A percentile compares a stretch with the other conserved stretches of the same genome.
Conservation (phyloP, 202 grass and related monocot species). For the Setaria italica region DNA sequence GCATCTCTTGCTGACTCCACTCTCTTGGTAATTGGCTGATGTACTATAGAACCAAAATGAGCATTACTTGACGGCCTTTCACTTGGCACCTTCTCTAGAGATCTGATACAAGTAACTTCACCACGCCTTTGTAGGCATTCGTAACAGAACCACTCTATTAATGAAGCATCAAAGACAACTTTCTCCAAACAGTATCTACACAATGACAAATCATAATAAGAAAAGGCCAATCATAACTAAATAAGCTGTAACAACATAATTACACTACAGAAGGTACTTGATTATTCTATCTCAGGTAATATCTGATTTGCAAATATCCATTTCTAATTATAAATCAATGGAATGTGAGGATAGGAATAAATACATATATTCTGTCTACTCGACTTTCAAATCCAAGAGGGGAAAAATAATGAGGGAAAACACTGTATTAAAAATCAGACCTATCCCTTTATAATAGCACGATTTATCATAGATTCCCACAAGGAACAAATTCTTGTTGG, state of each 20-base stretch:
- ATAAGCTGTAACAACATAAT: background rate
- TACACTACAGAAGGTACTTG: background rate
- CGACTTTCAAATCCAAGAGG: background rate
- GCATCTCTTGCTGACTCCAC: constrained; percentile 13
- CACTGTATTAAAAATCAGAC: too few relatives aligned
- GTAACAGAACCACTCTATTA: constrained; percentile 43
- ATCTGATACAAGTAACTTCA: constrained; percentile 22
- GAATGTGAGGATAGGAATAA: background rate
- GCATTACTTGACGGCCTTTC: background rate
- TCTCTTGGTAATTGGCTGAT: constrained; percentile 29
- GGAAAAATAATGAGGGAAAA: too few relatives aligned
- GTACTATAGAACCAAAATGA: constrained; percentile 15
- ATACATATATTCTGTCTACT: background rate
- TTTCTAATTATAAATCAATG: background rate
- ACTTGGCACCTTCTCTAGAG: constrained; percentile 39
- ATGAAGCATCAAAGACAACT: constrained; percentile 40
- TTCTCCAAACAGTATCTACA: constrained; percentile 57
- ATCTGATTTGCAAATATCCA: constrained; percentile 1
- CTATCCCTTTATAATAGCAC: too few relatives aligned
- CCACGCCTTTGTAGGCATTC: constrained; percentile 36
- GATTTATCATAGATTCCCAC: background rate
- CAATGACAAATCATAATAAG: constrained; percentile 34
- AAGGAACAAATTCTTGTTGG: background rate
- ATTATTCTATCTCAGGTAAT: background rate
- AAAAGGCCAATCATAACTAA: constrained; percentile 31